A percentile compares a stretch with the other conserved stretches of the same genome.
Conservation (phyloP, 306 rosid genomes). For the Prunus persica region DNA sequence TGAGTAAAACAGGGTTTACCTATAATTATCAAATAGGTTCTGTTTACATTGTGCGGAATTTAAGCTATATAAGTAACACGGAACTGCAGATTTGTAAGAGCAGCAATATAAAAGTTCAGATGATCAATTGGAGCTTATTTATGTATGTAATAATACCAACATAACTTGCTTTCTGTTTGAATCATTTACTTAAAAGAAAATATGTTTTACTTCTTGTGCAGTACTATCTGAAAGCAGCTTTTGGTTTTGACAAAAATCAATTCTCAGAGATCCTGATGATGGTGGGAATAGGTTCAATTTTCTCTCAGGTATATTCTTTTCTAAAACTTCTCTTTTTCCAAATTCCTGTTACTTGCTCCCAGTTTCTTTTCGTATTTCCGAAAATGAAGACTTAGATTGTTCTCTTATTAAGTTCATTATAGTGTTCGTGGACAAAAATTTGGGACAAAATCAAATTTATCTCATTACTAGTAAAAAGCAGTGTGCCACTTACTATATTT, state of each 20-base stretch:
- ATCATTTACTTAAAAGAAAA: conserved; percentile 15
- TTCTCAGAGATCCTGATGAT: conserved; percentile 66
- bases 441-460: too few relatives aligned
- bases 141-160: background rate
- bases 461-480: too few relatives aligned
- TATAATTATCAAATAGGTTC: background rate
- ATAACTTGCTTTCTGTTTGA: conserved; percentile 3
- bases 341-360: background rate
- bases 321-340: background rate
- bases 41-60: background rate
- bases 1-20: background rate
- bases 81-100: background rate
- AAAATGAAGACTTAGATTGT: background rate
- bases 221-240: conserved; percentile 82
- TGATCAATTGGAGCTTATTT: background rate
- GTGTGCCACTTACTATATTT: too few relatives aligned
- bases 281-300: conserved; percentile 73
- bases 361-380: background rate
- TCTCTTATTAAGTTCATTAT: background rate
- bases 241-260: conserved; percentile 74
- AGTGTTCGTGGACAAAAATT: too few relatives aligned
- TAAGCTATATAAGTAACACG: background rate
- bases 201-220: conserved; percentile 33
- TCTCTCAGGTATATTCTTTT: conserved; percentile 60
- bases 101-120: background rate